Conservation (phyloP, 208 protist genomes). For the Polymyxa betae region DNA sequence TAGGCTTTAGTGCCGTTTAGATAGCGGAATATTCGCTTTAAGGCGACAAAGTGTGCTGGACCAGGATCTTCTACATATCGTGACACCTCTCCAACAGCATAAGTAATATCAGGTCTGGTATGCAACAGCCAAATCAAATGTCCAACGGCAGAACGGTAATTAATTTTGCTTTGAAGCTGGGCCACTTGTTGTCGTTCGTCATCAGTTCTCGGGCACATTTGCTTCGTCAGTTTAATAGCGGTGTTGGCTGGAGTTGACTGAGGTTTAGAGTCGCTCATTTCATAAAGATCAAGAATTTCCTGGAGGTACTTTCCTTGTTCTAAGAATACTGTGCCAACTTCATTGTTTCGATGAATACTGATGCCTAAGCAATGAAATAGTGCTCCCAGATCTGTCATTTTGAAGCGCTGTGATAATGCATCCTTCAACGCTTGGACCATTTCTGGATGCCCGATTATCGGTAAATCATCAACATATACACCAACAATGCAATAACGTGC, state of each 20-base stretch:
- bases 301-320: neutral
- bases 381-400: constrained; percentile 40
- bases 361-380: neutral
- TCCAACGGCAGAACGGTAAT: neutral
- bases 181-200: neutral
- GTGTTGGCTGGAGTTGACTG: neutral
- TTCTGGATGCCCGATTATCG: neutral
- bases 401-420: neutral
- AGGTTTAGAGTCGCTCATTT: neutral
- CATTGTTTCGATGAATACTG: neutral
- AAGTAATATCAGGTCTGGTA: constrained; percentile 16
- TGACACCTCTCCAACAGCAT: constrained; percentile 24
- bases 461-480: neutral
- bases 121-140: constrained; percentile 11
- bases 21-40: constrained; percentile 26
- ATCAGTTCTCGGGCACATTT: neutral
- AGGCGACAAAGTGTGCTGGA: neutral
- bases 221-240: neutral
- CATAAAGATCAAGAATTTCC: neutral
- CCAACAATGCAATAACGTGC: neutral
- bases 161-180: neutral
- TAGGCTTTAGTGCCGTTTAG: neutral
- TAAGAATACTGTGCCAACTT: neutral
- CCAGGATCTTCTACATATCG: constrained; percentile 38
- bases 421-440: neutral